Base-by-base conservation (phyloP, 805 yeast genomes). In the Candida caryicola region DNA sequence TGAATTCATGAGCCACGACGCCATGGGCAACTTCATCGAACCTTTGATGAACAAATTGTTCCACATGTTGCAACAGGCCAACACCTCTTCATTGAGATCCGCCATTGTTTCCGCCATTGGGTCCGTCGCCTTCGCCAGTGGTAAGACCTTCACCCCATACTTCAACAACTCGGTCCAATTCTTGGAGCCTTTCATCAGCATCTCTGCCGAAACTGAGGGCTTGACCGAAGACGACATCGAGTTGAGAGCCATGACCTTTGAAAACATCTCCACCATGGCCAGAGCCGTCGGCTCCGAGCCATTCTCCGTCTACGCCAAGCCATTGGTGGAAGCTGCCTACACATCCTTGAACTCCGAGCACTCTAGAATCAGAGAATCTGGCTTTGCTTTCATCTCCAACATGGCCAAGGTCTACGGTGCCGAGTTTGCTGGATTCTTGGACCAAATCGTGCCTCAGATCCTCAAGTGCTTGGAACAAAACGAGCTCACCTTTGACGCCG, bases 41-140 rank as follows among this genome's bases (percentile, higher is more conserved):
- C 91, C 95, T 35, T 77, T 93, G 61, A 89, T 90, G 85, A 85
- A 85, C 65, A 85, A 90, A 56, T 75, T 93, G 50, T 80, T 90
- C 71, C 79, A 76, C 41, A 84, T 93, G 85, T 76, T 91, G 53
- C 82, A 79, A 52, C 72, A 76, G 46, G 86, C 95, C 34, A 74
- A 80, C 50, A 74, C 83, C 26, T 83, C 90, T 16, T 77, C 95
- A 12, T 71, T 85, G 57, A 83, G 81, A 61, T 69, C 85, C 34
- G 86, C 87, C 43, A 82, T 85, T 56, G 96, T 93, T 43, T 85
- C 95, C 37, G 96, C 97, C 28, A 86, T 93, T 60, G 98, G 98
- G 39, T 90, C 98, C 28, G 87, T 96, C 43, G 98, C 99, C 19
- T 89, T 83, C 58, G 95, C 98, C 40, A 80, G 96, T 31, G 96